Evolutionary conservation across 106 monocot species (phyloP).

Genomic region (Dioscorea alata): DNA sequence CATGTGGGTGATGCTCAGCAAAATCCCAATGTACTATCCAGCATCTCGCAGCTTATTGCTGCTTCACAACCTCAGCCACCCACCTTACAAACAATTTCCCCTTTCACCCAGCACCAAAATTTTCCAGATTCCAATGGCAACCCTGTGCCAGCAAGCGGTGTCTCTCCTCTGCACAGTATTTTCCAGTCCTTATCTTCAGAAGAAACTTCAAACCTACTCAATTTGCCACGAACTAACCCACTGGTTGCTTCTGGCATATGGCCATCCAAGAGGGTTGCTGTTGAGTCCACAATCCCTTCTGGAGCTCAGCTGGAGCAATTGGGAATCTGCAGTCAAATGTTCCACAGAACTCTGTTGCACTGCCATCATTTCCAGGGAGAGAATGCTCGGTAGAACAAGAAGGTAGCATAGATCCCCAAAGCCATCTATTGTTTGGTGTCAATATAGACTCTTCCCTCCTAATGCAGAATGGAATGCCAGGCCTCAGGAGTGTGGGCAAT

Average conservation of each 20-base stretch:
- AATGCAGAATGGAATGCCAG: constrained; percentile 11
- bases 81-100: constrained; percentile 19
- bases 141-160: constrained; percentile 22
- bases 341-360: constrained; percentile 17
- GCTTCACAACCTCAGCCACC: constrained; percentile 32
- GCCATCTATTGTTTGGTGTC: constrained; percentile 47
- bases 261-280: constrained; percentile 56
- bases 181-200: constrained; percentile 61
- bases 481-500: not conserved
- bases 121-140: constrained; percentile 21
- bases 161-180: constrained; percentile 45
- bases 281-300: constrained; percentile 42
- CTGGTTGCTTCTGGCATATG: constrained; percentile 33
- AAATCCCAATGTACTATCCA: constrained; percentile 22
- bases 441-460: constrained; percentile 45
- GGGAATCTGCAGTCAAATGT: constrained; percentile 15
- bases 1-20: constrained; percentile 31
- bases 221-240: constrained; percentile 35
- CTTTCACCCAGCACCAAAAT: constrained; percentile 44
- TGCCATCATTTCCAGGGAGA: constrained; percentile 43
- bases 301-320: constrained; percentile 27
- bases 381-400: constrained; percentile 32
- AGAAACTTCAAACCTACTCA: constrained; percentile 48
- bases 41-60: constrained; percentile 33
- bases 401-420: constrained; percentile 30